Evolutionary conservation across 2,329 filamentous ascomycete genomes (phyloP).

Genomic region (Orbilia oligospora): DNA sequence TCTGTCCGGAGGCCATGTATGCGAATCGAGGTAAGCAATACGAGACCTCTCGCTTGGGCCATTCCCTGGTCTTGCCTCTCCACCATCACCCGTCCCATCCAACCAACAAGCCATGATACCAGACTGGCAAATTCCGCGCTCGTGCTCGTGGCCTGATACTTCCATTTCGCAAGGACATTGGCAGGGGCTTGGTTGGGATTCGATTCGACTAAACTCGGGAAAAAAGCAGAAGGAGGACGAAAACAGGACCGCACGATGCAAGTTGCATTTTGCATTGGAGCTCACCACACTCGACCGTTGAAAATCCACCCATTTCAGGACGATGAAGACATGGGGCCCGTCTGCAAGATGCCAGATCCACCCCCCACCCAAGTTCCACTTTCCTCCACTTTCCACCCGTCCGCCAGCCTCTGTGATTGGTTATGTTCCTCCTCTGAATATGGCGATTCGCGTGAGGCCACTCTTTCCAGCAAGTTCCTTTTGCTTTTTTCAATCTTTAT

Average conservation of each 20-base stretch:
- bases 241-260: constrained; percentile 11
- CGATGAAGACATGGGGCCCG: constrained; percentile 59
- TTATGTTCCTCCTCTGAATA: constrained; percentile 59
- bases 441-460: constrained; percentile 60
- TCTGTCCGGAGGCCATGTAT: constrained; percentile 56
- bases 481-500: constrained; percentile 48
- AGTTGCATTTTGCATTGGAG: constrained; percentile 16
- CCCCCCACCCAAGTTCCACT: constrained; percentile 60
- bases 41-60: constrained; percentile 60
- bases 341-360: constrained; percentile 61
- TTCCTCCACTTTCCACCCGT: constrained; percentile 59
- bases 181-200: constrained; percentile 18
- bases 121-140: constrained; percentile 50
- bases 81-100: constrained; percentile 10
- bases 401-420: constrained; percentile 56
- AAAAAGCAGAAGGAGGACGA: constrained; percentile 31
- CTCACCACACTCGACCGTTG: constrained; percentile 44
- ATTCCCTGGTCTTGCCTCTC: constrained; percentile 44
- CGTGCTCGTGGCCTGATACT: constrained; percentile 52
- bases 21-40: constrained; percentile 61
- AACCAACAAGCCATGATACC: constrained; percentile 11
- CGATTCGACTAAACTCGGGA: constrained; percentile 27
- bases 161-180: constrained; percentile 15
- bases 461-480: constrained; percentile 33
- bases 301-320: constrained; percentile 52